Evolutionary conservation across 169 alveolate genomes (phyloP).

Genomic region (Theileria orientalis): DNA sequence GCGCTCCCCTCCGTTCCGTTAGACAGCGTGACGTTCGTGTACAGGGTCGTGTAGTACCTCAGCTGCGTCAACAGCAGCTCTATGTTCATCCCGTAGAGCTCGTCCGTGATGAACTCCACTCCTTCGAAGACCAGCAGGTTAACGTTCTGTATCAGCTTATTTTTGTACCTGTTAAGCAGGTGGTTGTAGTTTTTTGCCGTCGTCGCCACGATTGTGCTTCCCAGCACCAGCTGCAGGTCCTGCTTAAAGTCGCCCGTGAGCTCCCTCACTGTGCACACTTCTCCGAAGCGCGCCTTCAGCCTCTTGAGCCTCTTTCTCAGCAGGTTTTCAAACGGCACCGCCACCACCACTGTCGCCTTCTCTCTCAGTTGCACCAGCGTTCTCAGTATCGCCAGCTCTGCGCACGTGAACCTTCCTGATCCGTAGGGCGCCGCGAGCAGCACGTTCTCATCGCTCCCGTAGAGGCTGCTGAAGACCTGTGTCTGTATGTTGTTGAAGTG

Average conservation of each 20-base stretch:
- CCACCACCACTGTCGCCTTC: conserved; percentile 48
- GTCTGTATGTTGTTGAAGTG: conserved; percentile 69
- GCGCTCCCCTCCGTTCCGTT: background rate
- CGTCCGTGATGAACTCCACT: conserved; percentile 86
- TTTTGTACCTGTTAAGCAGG: conserved; percentile 89
- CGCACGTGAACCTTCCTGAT: conserved; percentile 63
- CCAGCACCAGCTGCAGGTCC: conserved; percentile 79
- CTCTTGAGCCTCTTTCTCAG: conserved; percentile 33
- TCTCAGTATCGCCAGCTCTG: conserved; percentile 58
- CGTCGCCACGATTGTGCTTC: conserved; percentile 81
- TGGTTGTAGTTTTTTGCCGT: conserved; percentile 92
- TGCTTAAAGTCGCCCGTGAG: conserved; percentile 84
- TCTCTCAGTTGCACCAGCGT: conserved; percentile 32
- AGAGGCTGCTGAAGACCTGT: conserved; percentile 66
- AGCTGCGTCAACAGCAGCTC: conserved; percentile 36
- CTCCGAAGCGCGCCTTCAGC: conserved; percentile 48
- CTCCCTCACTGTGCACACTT: conserved; percentile 59
- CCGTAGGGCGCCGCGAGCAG: conserved; percentile 69
- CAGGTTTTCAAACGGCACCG: conserved; percentile 31
- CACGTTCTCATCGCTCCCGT: conserved; percentile 60
- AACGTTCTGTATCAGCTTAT: conserved; percentile 78
- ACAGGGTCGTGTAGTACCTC: conserved; percentile 13
- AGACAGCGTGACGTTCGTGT: background rate
- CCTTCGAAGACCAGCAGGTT: conserved; percentile 92
- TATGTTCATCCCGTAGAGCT: conserved; percentile 82